Base-by-base conservation (phyloP, 2,329 filamentous ascomycete species). In the Trichoderma cornu-damae region DNA sequence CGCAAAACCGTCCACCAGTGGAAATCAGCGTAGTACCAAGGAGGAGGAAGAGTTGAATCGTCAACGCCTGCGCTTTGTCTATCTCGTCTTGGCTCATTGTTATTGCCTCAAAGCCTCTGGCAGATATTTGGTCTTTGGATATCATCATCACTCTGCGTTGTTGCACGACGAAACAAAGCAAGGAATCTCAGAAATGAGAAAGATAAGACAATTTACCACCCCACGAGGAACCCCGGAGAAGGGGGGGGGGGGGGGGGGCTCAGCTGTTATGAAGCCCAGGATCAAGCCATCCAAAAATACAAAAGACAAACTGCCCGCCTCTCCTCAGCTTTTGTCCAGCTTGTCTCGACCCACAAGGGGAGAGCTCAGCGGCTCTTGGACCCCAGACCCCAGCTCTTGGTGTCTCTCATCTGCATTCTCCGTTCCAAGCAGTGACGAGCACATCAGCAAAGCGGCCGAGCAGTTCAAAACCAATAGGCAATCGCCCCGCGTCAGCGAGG, bases 201-300 rank as follows among this genome's bases (percentile, higher is more conserved):
- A 28, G 20, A 16, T 11, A 22, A 3, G 37, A 20, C 22, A 37
- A 47, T 46, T 37, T 55, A 32, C 52, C 52, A 47, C 52, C 42
- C 5, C 14, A 20, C 20, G n/a, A n/a, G 24, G 16, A 16, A 46
- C 11, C 11, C n/a, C n/a, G n/a, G n/a, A n/a, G n/a, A n/a, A n/a
- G n/a, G n/a, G n/a, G n/a, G n/a, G n/a, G n/a, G n/a, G n/a, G 40
- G 50, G 28, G 52, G 52, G n/a, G 8, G 2, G 32, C 32, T 47
- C 42, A 47, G 52, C 52, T 55, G 24, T 55, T 38, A 46, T 55
- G 40, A 55, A 38, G 32, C 32, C 32, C 22, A 11, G 40, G 42
- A 55, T 30, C 52, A 38, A 55, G 43, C 52, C 52, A 47, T 55
- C 24, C 28, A 52, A n/a, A 42, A 30, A 42, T 32, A 55, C 40